A percentile compares a stretch with the other conserved stretches of the same genome.
Evolutionary conservation across 2,329 filamentous ascomycete genomes (phyloP).

Genomic region (Claviceps paspali): DNA sequence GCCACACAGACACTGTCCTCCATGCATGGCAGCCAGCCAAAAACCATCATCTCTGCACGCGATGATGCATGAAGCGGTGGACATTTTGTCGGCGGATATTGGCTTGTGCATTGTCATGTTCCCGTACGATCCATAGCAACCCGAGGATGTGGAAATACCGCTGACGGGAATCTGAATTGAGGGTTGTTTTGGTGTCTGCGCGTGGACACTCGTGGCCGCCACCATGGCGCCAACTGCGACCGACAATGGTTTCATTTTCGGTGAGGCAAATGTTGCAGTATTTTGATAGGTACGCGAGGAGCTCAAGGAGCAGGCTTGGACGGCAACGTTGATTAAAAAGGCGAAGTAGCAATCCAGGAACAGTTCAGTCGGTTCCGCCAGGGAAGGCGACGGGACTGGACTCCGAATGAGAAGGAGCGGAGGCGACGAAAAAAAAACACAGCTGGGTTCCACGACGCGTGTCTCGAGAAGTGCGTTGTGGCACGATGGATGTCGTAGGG

Average conservation of each 20-base stretch:
- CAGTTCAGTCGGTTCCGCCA: slow-evolving; percentile 14
- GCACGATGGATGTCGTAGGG: not conserved
- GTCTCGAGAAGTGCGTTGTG: not conserved
- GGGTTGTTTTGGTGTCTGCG: slow-evolving; percentile 14
- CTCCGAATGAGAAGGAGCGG: not conserved
- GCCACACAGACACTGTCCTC: slow-evolving; percentile 60
- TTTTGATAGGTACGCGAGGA: no score
- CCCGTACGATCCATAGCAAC: slow-evolving; percentile 33
- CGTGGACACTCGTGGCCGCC: slow-evolving; percentile 14
- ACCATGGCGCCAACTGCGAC: slow-evolving; percentile 15
- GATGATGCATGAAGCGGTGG: slow-evolving; percentile 25
- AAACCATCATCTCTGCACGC: slow-evolving; percentile 28
- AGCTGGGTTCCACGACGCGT: not conserved
- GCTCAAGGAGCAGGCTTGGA: no score
- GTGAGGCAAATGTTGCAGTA: not conserved
- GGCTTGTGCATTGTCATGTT: slow-evolving; percentile 18
- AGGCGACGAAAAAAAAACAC: not conserved
- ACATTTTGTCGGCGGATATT: slow-evolving; percentile 10
- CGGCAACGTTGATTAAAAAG: not conserved
- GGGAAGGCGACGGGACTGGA: slow-evolving; percentile 5
- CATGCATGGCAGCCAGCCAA: slow-evolving; percentile 46
- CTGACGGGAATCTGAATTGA: slow-evolving; percentile 22
- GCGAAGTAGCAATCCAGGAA: slow-evolving; percentile 1
- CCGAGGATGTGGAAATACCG: slow-evolving; percentile 28
- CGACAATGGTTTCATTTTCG: slow-evolving; percentile 18